phyloP scores from a whole-genome alignment of 73 alveolate species.

The Tetrahymena elliotti region DNA sequence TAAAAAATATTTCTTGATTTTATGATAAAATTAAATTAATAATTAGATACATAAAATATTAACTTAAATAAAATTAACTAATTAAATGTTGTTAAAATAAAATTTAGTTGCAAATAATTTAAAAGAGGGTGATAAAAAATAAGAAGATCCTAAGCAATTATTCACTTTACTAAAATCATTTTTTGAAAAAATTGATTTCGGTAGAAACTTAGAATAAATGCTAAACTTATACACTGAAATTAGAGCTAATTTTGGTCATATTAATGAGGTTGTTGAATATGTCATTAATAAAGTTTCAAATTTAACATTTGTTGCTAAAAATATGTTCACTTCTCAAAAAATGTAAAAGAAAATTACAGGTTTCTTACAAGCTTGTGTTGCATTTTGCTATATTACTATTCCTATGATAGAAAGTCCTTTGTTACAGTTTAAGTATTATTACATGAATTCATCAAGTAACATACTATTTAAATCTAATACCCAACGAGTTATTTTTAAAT shows the following conservation, averaged over 20 bases:
- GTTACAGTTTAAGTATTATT: not conserved
- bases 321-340: slow-evolving; percentile 66
- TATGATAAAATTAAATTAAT: too few relatives aligned
- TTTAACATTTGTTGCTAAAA: slow-evolving; percentile 74
- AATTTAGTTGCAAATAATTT: slow-evolving; percentile 61
- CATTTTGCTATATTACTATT: slow-evolving; percentile 84
- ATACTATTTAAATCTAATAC: not conserved
- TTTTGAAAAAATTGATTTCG: slow-evolving; percentile 81
- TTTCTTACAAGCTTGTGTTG: slow-evolving; percentile 87
- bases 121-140: not conserved
- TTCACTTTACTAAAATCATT: slow-evolving; percentile 55
- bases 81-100: not conserved
- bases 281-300: slow-evolving; percentile 60
- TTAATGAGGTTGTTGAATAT: slow-evolving; percentile 76
- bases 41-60: not conserved
- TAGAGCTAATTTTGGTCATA: slow-evolving; percentile 79
- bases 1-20: too few relatives aligned
- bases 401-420: slow-evolving; percentile 68
- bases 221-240: slow-evolving; percentile 85
- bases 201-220: slow-evolving; percentile 83
- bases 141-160: slow-evolving; percentile 48
- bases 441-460: not conserved
- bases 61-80: not conserved
- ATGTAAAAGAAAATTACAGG: slow-evolving; percentile 73
- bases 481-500: not conserved